Percentiles rank a stretch among this genome's conserved stretches.
Conservation (phyloP, 352 stramenopile genomes). For the Plasmopara halstedii region DNA sequence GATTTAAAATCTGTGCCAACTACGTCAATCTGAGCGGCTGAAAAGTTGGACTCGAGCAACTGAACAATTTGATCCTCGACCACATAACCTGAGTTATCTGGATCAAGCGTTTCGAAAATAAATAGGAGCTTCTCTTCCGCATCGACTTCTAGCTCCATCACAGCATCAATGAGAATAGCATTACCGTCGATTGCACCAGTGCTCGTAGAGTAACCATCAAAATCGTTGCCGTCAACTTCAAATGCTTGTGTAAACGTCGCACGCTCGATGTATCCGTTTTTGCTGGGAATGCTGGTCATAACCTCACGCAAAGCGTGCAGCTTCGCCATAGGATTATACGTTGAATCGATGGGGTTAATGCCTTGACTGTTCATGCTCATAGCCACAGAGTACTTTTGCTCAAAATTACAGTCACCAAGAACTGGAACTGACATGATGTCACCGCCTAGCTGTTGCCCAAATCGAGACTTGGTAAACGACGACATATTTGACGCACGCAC, state of each 20-base stretch:
- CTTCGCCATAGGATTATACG: constrained; percentile 45
- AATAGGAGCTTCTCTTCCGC: constrained; percentile 73
- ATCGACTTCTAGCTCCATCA: constrained; percentile 66
- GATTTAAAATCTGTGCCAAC: constrained; percentile 63
- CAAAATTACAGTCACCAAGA: constrained; percentile 56
- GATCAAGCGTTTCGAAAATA: constrained; percentile 80
- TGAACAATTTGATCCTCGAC: constrained; percentile 54
- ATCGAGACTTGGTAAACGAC: constrained; percentile 27
- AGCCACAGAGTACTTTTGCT: constrained; percentile 56
- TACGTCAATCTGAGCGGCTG: constrained; percentile 58
- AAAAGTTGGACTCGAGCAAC: constrained; percentile 69
- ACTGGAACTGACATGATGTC: constrained; percentile 59
- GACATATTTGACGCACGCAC: constrained; percentile 39
- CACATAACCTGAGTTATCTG: constrained; percentile 39
- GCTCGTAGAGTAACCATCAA: constrained; percentile 43
- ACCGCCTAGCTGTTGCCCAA: constrained; percentile 39
- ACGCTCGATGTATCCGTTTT: constrained; percentile 57
- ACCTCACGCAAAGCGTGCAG: constrained; percentile 64
- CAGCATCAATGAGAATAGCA: constrained; percentile 73
- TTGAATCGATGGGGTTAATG: constrained; percentile 11
- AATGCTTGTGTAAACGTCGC: constrained; percentile 73
- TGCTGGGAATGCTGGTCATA: constrained; percentile 62
- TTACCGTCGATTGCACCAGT: constrained; percentile 61
- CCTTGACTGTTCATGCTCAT: constrained; percentile 47
- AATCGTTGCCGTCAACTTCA: constrained; percentile 46